Base-by-base conservation (phyloP, 148 eudicot species). In the Dianthus caryophyllus region DNA sequence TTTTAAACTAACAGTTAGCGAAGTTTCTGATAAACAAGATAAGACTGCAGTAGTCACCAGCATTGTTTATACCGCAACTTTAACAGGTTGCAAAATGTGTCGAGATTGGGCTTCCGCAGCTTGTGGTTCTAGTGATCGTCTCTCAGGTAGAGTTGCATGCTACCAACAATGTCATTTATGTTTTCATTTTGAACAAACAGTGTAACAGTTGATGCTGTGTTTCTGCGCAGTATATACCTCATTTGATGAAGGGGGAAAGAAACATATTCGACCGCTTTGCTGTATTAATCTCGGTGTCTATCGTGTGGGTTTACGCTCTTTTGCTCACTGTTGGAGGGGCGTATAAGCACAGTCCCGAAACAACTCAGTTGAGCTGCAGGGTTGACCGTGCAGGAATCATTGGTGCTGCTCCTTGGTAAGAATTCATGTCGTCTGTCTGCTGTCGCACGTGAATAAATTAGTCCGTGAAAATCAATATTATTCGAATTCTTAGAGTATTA, bases 311-410 rank as follows among this genome's bases (percentile, higher is more conserved):
- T 27, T 90, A 88, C 74, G 99, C 99, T 25, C 84, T 83, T 77
- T 51, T 94, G 29, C 86, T 94, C 39, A 94, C 99, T 17, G 93
- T 85, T 17, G 90, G 92, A 14, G 99, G 99, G 26, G 96, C 97
- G 1, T 90, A 90, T 58, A 94, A 82, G 75, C 57, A 94, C 61
- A 55, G 77, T 31, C 77, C 97, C 29, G 21, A 16, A 58, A 68
- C 74, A 29, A 90, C 98, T 57, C 97, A 94, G 71, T 0, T 60
- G 36, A 90, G 96, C 71, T 94, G 98, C 73, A 78, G 98, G 77
- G 88, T 92, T 39, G 98, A 94, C 71, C 97, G 92, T 72, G 84
- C 98, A 71, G 97, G 92, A 73, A 75, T 94, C 33, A 86, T 90
- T 31, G 65, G 85, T 44, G 87, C 75, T 26, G 88, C 98, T 65